Evolutionary conservation across 1,139 yeast species (phyloP), one percentile per base, ranked within the genome.

Genomic region (Candida albicans): DNA sequence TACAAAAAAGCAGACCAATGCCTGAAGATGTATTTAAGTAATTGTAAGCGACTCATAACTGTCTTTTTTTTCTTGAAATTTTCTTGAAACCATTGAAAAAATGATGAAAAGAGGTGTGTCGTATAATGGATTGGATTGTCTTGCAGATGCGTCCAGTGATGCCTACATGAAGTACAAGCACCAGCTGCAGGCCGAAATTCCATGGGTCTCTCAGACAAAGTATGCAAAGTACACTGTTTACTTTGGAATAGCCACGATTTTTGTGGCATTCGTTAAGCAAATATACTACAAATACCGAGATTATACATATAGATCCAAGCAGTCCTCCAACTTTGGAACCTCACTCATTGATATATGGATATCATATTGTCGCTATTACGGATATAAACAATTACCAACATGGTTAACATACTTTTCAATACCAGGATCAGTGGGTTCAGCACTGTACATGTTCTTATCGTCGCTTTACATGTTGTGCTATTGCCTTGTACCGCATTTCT

Each of bases 361-460:
- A 9, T 74, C 83, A 1, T 57, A 75, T 39, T 61, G 68, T 28
- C 65, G 87, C 46, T 72, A 52, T 45, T 41, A 80, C 8, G 75
- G 80, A 1, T 81, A 82, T 55, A 71, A 74, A 49, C 76, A 71
- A 49, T 46, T 78, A 2, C 81, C 84, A 0, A 48, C 52, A 2
- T 43, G 41, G 24, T 24, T 69, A 24, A 64, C 75, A 30, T 61
- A 64, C 37, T 56, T 56, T 32, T 81, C 82, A 1, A 57, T 80
- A 13, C 87, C 87, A 1, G 61, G 70, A 2, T 75, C 84, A 2
- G 52, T 74, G 7, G 85, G 84, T 0, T 64, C 76, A 6, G 50
- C 72, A 1, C 43, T 77, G n/a, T 58, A 76, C 35, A 55, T 79
- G 35, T 44, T 59, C 4, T 66, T 65, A 0, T 65, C 79, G 1